Conservation (phyloP, 495 filamentous ascomycete species). For the Penicillium lagena region DNA sequence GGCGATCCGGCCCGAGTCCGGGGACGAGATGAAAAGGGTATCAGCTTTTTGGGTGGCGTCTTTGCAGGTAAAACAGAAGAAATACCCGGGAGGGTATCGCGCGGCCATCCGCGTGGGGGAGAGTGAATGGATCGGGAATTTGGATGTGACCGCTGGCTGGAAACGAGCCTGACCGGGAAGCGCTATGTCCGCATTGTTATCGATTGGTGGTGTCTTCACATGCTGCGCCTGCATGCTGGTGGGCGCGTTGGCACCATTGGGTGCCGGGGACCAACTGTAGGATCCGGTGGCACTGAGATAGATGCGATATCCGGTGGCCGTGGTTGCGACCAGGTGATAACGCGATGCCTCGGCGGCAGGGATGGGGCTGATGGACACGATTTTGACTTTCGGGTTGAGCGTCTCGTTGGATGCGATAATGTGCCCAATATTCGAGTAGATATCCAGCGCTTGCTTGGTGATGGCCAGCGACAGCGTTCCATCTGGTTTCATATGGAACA, state of each 20-base stretch:
- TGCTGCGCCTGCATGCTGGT: conserved; percentile 96
- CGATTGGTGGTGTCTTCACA: conserved; percentile 80
- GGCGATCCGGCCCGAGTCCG: conserved; percentile 76
- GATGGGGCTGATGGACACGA: conserved; percentile 81
- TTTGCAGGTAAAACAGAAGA: conserved; percentile 70
- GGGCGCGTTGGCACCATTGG: conserved; percentile 55
- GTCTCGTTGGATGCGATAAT: conserved; percentile 65
- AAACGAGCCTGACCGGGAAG: conserved; percentile 12
- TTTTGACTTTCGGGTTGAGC: conserved; percentile 57
- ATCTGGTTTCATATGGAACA: conserved; percentile 67
- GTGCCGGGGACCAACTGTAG: conserved; percentile 55
- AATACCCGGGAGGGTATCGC: conserved; percentile 83
- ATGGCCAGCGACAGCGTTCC: conserved; percentile 48
- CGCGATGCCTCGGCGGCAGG: conserved; percentile 72
- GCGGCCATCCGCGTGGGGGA: conserved; percentile 49
- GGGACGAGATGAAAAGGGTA: conserved; percentile 73
- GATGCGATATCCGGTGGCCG: conserved; percentile 82
- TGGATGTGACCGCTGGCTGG: conserved; percentile 17
- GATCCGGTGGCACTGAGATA: conserved; percentile 86
- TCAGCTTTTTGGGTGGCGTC: conserved; percentile 47
- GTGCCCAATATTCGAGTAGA: conserved; percentile 67
- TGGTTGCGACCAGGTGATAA: conserved; percentile 84
- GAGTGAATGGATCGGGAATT: conserved; percentile 37
- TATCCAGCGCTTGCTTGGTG: conserved; percentile 45
- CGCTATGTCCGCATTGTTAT: conserved; percentile 19